Evolutionary conservation across 2,329 filamentous ascomycete species (phyloP).

Genomic region (Trichoderma sp.): DNA sequence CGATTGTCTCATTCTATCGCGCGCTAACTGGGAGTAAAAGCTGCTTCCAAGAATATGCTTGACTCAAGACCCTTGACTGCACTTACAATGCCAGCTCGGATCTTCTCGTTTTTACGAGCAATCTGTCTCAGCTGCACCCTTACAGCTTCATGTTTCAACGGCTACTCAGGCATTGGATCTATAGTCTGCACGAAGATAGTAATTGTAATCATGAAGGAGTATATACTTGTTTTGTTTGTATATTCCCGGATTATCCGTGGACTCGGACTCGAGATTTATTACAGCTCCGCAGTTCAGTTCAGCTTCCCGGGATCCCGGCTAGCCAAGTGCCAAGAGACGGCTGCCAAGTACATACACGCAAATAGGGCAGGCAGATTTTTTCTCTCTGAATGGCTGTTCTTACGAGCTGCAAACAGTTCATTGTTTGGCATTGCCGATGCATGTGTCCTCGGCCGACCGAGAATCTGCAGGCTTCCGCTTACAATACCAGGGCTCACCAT

Average conservation of each 20-base stretch:
- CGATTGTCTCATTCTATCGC: background rate
- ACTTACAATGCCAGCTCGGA: background rate
- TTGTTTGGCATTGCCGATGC: background rate
- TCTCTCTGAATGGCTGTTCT: background rate
- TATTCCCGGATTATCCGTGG: background rate
- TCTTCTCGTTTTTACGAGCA: background rate
- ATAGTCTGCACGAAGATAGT: background rate
- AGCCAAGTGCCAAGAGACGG: background rate
- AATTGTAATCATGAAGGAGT: background rate
- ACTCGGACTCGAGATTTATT: background rate
- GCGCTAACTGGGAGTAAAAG: background rate
- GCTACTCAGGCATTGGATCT: background rate
- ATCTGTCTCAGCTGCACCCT: background rate
- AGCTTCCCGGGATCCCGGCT: background rate
- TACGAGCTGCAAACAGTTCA: background rate
- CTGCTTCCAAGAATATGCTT: background rate
- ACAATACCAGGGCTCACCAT: background rate
- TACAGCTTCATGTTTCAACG: background rate
- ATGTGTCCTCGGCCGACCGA: background rate
- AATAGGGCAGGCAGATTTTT: background rate
- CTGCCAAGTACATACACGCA: background rate
- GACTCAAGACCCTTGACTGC: slow-evolving; percentile 1
- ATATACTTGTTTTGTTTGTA: background rate
- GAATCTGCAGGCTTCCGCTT: background rate
- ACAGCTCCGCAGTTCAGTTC: background rate